Evolutionary conservation across 2,329 filamentous ascomycete species (phyloP), one percentile per base, ranked within the genome.

Genomic region (Elsinoe necatrix): DNA sequence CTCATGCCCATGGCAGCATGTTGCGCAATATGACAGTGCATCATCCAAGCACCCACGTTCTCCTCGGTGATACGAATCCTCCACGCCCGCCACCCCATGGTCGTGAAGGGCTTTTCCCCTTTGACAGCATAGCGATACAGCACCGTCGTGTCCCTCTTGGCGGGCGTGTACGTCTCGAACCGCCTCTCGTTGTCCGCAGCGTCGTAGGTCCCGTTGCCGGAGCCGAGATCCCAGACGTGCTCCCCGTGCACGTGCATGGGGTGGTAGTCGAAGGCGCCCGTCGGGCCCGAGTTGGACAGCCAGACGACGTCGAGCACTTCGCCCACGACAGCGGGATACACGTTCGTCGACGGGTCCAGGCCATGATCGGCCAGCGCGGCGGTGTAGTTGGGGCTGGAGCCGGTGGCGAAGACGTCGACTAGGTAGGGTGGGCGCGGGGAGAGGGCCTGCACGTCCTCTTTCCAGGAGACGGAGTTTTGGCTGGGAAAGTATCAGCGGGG

Each of bases 41-140:
- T 70, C 78, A 83, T 79, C 80, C 80, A 84, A 2, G 79, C 79
- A 0, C 81, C 81, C 0, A 77, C 66, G 56, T 76, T 68, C 54
- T 56, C 23, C 18, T 52, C 48, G 6, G 68, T 70, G 0, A 83
- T 76, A 1, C 79, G 70, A 0, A 84, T 67, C 7, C 82, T 70
- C 82, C 81, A 85, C 0, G 75, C 81, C 18, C 82, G 71, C 82
- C 82, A 86, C 0, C 82, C 80, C 0, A 74, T 71, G 1, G 72
- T 73, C 4, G 71, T 65, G 3, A 74, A 68, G 0, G 74, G 66
- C 2, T 61, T 61, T 0, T 73, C 75, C 18, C 71, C 71, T 2
- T 67, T 60, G 27, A 48, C 29, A 0, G 66, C 67, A 60, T 84
- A 85, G 1, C 77, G 68, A 61, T 82, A 81, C 2, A 85, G 69